A percentile compares a stretch with the other conserved stretches of the same genome.
Conservation (phyloP, 1,284 basidiomycete genomes). For the Sutorius eximius region DNA sequence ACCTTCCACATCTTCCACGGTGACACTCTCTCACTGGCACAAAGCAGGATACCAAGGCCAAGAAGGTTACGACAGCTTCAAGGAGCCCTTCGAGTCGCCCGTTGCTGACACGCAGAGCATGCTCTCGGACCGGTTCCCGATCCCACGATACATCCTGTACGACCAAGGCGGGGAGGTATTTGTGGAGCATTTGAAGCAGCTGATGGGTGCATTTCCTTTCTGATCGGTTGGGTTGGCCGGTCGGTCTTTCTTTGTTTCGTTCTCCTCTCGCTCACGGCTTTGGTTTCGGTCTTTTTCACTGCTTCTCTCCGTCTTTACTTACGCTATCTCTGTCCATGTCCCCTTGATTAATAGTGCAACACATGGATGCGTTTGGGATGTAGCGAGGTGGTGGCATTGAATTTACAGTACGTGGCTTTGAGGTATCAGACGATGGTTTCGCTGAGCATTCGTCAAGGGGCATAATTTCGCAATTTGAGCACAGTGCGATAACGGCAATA, state of each 20-base stretch:
- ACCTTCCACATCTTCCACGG: conserved; percentile 99
- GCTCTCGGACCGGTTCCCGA: conserved; percentile 92
- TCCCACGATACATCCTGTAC: conserved; percentile 97
- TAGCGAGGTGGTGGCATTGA: no score
- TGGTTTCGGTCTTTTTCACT: no score
- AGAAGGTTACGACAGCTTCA: conserved; percentile 98
- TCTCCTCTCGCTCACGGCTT: no score
- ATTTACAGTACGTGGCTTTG: no score
- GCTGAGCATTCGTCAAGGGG: no score
- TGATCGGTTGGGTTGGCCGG: not conserved
- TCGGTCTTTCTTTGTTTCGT: not conserved
- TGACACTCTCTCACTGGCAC: conserved; percentile 95
- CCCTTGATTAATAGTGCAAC: conserved; percentile 12
- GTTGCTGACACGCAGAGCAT: conserved; percentile 89
- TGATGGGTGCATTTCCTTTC: conserved; percentile 50
- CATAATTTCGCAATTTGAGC: no score
- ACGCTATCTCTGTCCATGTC: conserved; percentile 14
- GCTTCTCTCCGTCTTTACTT: conserved; percentile 8
- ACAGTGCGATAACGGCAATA: no score
- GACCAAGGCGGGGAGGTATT: conserved; percentile 98
- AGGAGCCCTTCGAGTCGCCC: conserved; percentile 88
- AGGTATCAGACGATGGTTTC: no score
- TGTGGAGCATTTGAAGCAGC: conserved; percentile 91
- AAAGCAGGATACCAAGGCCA: conserved; percentile 99
- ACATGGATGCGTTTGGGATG: conserved; percentile 10